Percentiles rank a stretch among this genome's conserved stretches.
Conservation (phyloP, 1,284 basidiomycete genomes). For the Cutaneotrichosporon daszewskae region DNA sequence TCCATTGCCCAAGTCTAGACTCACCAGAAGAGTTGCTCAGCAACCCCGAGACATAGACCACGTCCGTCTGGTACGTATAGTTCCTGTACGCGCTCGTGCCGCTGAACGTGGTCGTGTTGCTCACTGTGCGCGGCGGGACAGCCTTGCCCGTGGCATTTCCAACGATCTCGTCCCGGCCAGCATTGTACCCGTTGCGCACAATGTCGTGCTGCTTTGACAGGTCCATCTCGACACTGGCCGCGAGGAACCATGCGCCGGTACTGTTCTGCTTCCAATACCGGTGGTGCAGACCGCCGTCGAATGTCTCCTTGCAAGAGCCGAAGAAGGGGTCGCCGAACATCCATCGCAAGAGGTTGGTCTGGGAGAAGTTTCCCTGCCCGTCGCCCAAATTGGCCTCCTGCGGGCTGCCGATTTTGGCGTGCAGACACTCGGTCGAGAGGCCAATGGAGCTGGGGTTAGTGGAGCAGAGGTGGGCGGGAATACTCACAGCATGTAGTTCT, state of each 20-base stretch:
- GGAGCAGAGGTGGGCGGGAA: background rate
- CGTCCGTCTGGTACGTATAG: slow-evolving; percentile 66
- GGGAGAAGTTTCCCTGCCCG: slow-evolving; percentile 65
- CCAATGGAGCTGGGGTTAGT: slow-evolving; percentile 23
- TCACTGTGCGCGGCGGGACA: slow-evolving; percentile 56
- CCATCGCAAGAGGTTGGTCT: slow-evolving; percentile 72
- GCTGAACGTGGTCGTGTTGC: slow-evolving; percentile 51
- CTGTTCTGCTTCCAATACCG: slow-evolving; percentile 84
- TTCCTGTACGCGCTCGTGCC: slow-evolving; percentile 30
- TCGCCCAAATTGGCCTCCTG: slow-evolving; percentile 80
- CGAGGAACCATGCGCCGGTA: slow-evolving; percentile 70
- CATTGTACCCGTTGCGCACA: slow-evolving; percentile 57
- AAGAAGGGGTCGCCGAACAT: slow-evolving; percentile 69
- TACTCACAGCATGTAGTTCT: slow-evolving; percentile 67
- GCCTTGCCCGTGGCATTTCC: slow-evolving; percentile 64
- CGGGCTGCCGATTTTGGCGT: slow-evolving; percentile 49
- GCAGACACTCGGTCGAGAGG: slow-evolving; percentile 65
- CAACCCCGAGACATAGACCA: slow-evolving; percentile 63
- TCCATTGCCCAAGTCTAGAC: background rate
- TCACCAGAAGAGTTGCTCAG: slow-evolving; percentile 58
- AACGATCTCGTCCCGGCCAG: slow-evolving; percentile 68
- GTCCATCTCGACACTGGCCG: slow-evolving; percentile 67
- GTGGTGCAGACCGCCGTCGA: slow-evolving; percentile 83
- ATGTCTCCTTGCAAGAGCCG: slow-evolving; percentile 76
- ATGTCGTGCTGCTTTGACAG: slow-evolving; percentile 58